phyloP scores from a whole-genome alignment of 2,329 filamentous ascomycete species.

The Trichoderma pleuroti region DNA sequence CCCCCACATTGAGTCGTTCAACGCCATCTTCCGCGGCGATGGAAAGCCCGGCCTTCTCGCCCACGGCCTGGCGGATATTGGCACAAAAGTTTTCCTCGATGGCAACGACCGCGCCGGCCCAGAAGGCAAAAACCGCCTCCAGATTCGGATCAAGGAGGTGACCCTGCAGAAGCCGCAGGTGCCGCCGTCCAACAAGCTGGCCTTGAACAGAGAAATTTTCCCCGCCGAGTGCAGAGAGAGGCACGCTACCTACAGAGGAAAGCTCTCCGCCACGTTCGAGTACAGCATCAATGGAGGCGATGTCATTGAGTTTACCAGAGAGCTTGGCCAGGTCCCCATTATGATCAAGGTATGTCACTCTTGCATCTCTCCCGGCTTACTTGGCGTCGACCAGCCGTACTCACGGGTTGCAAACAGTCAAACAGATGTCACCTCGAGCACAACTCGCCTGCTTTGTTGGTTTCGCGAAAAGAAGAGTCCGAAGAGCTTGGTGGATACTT shows the following conservation, averaged over 20 bases:
- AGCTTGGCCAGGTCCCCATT: constrained; percentile 84
- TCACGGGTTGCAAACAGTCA: constrained; percentile 51
- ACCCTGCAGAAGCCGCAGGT: constrained; percentile 78
- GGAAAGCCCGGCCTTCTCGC: constrained; percentile 60
- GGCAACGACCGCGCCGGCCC: constrained; percentile 63
- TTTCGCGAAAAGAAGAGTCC: constrained; percentile 86
- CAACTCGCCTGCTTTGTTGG: constrained; percentile 76
- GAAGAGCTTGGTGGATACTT: constrained; percentile 97
- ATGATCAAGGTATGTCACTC: constrained; percentile 73
- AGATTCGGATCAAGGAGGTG: constrained; percentile 75
- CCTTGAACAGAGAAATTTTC: constrained; percentile 77
- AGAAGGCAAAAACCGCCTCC: constrained; percentile 67
- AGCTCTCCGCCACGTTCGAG: constrained; percentile 77
- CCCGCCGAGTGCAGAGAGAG: constrained; percentile 93
- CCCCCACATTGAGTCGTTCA: constrained; percentile 95
- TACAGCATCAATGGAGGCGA: constrained; percentile 85
- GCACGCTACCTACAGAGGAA: constrained; percentile 86
- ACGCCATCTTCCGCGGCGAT: constrained; percentile 74
- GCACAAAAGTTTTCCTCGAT: constrained; percentile 82
- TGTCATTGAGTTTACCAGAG: constrained; percentile 74
- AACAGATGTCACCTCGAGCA: constrained; percentile 88
- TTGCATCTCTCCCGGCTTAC: background rate
- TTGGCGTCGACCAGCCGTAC: background rate
- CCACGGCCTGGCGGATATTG: constrained; percentile 81
- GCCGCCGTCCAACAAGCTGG: constrained; percentile 78